Base-by-base conservation (phyloP, 1,284 basidiomycete species). In the Trametes hirsuta region DNA sequence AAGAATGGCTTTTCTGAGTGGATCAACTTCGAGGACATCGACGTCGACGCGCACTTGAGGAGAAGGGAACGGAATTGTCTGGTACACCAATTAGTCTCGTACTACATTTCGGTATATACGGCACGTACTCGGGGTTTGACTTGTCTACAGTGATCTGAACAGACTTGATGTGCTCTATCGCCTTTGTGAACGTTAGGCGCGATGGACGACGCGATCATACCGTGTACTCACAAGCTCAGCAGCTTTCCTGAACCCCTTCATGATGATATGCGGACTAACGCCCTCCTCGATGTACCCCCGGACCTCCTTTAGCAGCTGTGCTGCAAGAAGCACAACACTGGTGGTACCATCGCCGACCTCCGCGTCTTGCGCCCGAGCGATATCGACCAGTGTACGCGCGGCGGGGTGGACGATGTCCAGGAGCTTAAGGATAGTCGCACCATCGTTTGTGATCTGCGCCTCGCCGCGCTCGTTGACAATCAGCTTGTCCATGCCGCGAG, bases 1-100 rank as follows among this genome's bases (percentile, higher is more conserved):
- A 99, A 99, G 81, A 99, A 99, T 4, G 97, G 96, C 72, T 97
- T 98, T 79, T 98, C 95, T 41, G 95, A 95, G 75, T 98, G 96
- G 69, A 99, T 98, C 64, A 99, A 87, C 79, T 99, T 99, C 63
- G 96, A 98, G 21, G 97, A 98, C 97, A 99, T 98, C 42, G 96
- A 97, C 6, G 97, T 99, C 30, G 95, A 91, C 41, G 97, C 97
- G 75, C 95, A 97, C 81, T 98, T 97, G 69, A 98, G 82, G 46
- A 99, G 85, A 9, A 99, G 87, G 59, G 95, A 93, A 61, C 90
- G 93, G 86, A 99, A 98, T 68, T 87, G 87, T 65, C 94, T 97
- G 75, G 5, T 42, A 25, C 21, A 66, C 9, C 39, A 12, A n/a
- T 49, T 22, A 24, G 39, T 21, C 11, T 18, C 24, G 6, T 8